A percentile compares a stretch with the other conserved stretches of the same genome.
phyloP scores from a whole-genome alignment of 2,329 filamentous ascomycete genomes.

The Calonectria hawksworthii region DNA sequence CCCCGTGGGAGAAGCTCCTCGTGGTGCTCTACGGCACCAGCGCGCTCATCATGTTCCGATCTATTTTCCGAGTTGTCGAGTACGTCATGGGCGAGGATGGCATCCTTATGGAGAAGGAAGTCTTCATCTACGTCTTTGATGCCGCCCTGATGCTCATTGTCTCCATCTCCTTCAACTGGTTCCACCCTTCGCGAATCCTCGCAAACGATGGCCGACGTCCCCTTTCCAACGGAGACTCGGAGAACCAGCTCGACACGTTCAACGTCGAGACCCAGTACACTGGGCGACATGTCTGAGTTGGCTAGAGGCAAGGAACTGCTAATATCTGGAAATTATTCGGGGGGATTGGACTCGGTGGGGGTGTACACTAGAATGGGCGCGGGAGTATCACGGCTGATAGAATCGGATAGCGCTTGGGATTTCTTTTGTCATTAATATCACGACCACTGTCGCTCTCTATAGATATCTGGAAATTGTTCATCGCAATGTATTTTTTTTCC shows the following conservation, averaged over 20 bases:
- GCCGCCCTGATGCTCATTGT: slow-evolving; percentile 50
- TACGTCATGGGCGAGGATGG: slow-evolving; percentile 50
- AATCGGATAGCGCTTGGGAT: background rate
- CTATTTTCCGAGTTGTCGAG: slow-evolving; percentile 56
- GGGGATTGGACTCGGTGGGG: background rate
- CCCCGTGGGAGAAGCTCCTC: slow-evolving; percentile 47
- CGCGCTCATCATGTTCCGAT: slow-evolving; percentile 54
- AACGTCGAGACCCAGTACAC: background rate
- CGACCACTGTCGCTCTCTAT: background rate
- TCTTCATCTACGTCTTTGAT: slow-evolving; percentile 51
- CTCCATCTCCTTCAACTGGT: slow-evolving; percentile 25
- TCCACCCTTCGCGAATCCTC: slow-evolving; percentile 20
- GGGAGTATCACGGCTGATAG: background rate
- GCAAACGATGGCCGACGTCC: background rate
- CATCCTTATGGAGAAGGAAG: slow-evolving; percentile 47
- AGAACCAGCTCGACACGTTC: background rate
- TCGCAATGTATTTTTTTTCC: background rate
- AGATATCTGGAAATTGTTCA: background rate
- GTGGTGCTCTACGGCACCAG: slow-evolving; percentile 34
- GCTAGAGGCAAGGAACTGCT: background rate
- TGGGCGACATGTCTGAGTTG: background rate
- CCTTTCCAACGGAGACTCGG: background rate
- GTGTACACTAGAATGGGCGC: background rate
- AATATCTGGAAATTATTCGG: background rate
- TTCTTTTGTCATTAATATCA: background rate